phyloP scores from a whole-genome alignment of 2,329 filamentous ascomycete genomes.

The Pseudovirgaria hyperparasitica region DNA sequence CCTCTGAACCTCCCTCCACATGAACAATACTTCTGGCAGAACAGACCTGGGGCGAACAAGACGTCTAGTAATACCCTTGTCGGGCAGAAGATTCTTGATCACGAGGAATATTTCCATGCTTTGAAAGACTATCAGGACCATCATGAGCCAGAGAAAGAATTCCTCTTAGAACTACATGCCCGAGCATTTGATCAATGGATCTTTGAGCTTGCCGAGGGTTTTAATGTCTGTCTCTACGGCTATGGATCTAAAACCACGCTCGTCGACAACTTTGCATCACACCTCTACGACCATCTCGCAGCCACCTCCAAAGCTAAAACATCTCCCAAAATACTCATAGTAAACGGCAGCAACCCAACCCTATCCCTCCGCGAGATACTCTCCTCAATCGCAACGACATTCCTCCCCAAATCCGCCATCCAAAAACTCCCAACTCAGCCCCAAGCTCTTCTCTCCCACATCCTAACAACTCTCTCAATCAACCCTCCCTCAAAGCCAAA shows the following conservation, averaged over 20 bases:
- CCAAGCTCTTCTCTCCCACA: constrained; percentile 51
- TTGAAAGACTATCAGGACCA: constrained; percentile 52
- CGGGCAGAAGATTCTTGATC: constrained; percentile 63
- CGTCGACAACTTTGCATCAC: constrained; percentile 60
- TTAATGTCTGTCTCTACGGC: constrained; percentile 83
- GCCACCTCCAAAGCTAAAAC: constrained; percentile 18
- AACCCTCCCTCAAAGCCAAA: constrained; percentile 31
- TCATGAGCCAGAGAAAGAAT: constrained; percentile 56
- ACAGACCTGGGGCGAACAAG: constrained; percentile 65
- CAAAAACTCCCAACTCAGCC: constrained; percentile 52
- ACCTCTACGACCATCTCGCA: constrained; percentile 42
- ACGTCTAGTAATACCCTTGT: constrained; percentile 79
- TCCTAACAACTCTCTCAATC: constrained; percentile 48
- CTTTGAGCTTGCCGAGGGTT: constrained; percentile 78
- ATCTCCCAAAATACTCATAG: constrained; percentile 56
- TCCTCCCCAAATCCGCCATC: constrained; percentile 37
- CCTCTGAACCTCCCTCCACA: constrained; percentile 73
- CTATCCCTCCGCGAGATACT: constrained; percentile 58
- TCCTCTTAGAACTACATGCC: constrained; percentile 61
- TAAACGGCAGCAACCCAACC: constrained; percentile 70
- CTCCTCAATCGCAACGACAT: constrained; percentile 51
- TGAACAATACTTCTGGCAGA: constrained; percentile 89
- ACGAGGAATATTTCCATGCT: constrained; percentile 79
- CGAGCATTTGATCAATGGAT: constrained; percentile 83
- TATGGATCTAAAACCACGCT: constrained; percentile 79